These are phyloP conservation scores for Xylaria digitata DNA, from an alignment of 2,329 filamentous ascomycete genomes.

Conservation along the genomic window DNA sequence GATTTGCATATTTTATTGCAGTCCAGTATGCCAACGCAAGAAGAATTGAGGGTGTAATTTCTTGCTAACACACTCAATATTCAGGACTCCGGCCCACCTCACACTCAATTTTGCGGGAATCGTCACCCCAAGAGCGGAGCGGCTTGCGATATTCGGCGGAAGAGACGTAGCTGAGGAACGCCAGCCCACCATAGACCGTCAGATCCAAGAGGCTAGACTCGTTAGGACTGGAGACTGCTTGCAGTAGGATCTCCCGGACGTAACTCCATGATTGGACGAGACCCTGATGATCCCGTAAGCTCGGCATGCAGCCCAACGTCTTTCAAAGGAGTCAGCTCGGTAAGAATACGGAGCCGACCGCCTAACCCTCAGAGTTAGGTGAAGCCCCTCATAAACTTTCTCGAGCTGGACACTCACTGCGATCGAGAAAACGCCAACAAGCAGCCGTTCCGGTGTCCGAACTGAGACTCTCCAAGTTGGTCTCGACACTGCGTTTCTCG, in stretches of 20 bases:
- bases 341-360: constrained; percentile 18
- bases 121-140: constrained; percentile 5
- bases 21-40: constrained; percentile 27
- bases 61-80: constrained; percentile 10
- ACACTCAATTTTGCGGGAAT: constrained; percentile 6
- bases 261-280: constrained; percentile 22
- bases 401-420: background rate
- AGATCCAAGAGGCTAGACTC: background rate
- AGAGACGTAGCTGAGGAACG: constrained; percentile 27
- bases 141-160: constrained; percentile 5
- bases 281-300: constrained; percentile 24
- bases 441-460: constrained; percentile 13
- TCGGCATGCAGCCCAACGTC: constrained; percentile 26
- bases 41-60: background rate
- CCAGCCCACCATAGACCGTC: constrained; percentile 6
- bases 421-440: background rate
- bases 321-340: constrained; percentile 6
- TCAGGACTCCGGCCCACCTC: background rate
- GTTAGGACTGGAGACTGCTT: background rate
- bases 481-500: constrained; percentile 11
- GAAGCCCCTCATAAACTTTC: background rate
- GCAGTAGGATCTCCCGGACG: background rate
- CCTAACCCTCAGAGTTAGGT: background rate
- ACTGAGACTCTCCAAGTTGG: background rate
- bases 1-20: constrained; percentile 38